A percentile compares a stretch with the other conserved stretches of the same genome.
Evolutionary conservation across 1,284 basidiomycete genomes (phyloP).

Genomic region (Cystobasidium pallidum): DNA sequence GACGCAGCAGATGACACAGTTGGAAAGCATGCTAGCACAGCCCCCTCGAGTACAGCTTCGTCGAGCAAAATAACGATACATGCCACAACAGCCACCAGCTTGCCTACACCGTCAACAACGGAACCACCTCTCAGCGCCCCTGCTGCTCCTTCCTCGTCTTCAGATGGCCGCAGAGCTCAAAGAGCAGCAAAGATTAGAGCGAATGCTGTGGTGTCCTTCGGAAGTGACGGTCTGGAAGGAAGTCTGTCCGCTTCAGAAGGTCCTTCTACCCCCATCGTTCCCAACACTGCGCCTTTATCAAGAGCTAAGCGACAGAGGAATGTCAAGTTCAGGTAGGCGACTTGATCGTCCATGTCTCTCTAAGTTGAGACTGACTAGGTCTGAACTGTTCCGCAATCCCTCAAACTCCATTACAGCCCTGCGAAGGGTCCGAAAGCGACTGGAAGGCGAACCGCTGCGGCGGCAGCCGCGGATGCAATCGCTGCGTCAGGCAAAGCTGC

Average conservation of each 20-base stretch:
- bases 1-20: no score
- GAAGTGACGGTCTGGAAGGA: background rate
- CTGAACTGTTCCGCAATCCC: background rate
- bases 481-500: constrained; percentile 31
- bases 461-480: constrained; percentile 32
- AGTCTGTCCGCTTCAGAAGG: constrained; percentile 21
- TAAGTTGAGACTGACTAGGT: background rate
- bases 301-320: constrained; percentile 33
- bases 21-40: background rate
- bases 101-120: constrained; percentile 9
- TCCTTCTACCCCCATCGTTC: constrained; percentile 8
- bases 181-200: constrained; percentile 23
- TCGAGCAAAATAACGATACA: background rate
- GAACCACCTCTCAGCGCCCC: constrained; percentile 22
- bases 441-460: constrained; percentile 36
- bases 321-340: constrained; percentile 38
- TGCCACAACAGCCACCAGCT: background rate
- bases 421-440: constrained; percentile 40
- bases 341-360: background rate
- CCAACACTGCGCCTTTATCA: constrained; percentile 17
- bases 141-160: constrained; percentile 5
- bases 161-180: constrained; percentile 3
- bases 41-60: constrained; percentile 4
- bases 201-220: constrained; percentile 5
- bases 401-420: background rate